Evolutionary conservation across 495 filamentous ascomycete species (phyloP).

Genomic region (Oidiodendron maius): DNA sequence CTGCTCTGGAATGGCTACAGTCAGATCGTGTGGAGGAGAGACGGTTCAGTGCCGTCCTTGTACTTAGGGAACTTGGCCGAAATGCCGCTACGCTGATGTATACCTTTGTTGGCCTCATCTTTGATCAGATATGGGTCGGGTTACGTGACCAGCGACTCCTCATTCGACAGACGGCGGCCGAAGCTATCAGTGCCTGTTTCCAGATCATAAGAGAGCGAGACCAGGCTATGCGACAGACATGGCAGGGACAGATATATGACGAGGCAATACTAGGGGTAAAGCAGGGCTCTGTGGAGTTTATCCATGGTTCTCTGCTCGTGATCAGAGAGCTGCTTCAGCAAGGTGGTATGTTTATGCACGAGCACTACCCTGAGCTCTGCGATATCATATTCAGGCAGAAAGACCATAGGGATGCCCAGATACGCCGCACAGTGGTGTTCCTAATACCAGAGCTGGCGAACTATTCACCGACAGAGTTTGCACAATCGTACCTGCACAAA

Average conservation of each 20-base stretch:
- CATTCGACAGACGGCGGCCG: slow-evolving; percentile 85
- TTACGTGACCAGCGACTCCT: slow-evolving; percentile 81
- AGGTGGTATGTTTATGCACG: slow-evolving; percentile 98
- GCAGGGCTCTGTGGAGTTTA: slow-evolving; percentile 70
- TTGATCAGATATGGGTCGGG: slow-evolving; percentile 93
- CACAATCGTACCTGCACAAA: slow-evolving; percentile 74
- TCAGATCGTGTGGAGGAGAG: slow-evolving; percentile 89
- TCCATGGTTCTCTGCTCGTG: slow-evolving; percentile 87
- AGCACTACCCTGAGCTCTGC: slow-evolving; percentile 78
- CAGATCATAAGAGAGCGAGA: slow-evolving; percentile 90
- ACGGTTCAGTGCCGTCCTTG: slow-evolving; percentile 84
- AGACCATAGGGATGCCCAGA: slow-evolving; percentile 81
- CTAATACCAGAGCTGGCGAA: slow-evolving; percentile 89
- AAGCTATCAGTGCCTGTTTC: slow-evolving; percentile 88
- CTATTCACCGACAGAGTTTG: slow-evolving; percentile 86
- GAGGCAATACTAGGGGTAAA: slow-evolving; percentile 76
- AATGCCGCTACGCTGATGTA: slow-evolving; percentile 93
- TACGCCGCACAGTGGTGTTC: slow-evolving; percentile 79
- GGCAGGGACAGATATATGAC: slow-evolving; percentile 81
- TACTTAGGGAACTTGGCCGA: slow-evolving; percentile 80
- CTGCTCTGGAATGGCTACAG: slow-evolving; percentile 91
- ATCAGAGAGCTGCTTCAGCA: slow-evolving; percentile 86
- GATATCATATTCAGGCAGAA: slow-evolving; percentile 87
- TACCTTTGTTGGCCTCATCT: slow-evolving; percentile 79
- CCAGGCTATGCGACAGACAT: slow-evolving; percentile 71